phyloP scores from a whole-genome alignment of 2,329 filamentous ascomycete genomes.

The Sporothrix dimorphospora region DNA sequence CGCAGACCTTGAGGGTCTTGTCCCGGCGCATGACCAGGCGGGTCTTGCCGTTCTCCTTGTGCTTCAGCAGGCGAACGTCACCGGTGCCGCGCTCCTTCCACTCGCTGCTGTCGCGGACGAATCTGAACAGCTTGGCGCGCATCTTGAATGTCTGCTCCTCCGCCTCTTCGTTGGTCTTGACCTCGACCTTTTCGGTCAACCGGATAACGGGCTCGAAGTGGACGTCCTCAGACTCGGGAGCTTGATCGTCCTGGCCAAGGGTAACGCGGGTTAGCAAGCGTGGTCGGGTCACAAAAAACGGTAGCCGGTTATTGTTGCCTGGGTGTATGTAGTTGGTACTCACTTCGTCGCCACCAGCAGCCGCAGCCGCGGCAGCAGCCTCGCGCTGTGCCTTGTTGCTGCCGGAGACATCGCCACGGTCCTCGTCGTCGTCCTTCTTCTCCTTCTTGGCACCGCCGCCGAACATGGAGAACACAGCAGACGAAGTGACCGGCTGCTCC shows the following conservation, averaged over 20 bases:
- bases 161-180: constrained; percentile 96
- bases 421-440: constrained; percentile 83
- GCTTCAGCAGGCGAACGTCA: constrained; percentile 94
- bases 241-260: constrained; percentile 67
- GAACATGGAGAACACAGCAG: constrained; percentile 95
- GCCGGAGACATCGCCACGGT: constrained; percentile 83
- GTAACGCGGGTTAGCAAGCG: background rate
- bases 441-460: constrained; percentile 96
- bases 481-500: constrained; percentile 55
- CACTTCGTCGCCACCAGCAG: constrained; percentile 60
- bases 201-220: constrained; percentile 97
- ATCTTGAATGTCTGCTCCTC: constrained; percentile 99
- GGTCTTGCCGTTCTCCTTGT: constrained; percentile 98
- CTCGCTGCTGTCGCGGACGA: constrained; percentile 86
- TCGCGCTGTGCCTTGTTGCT: constrained; percentile 79
- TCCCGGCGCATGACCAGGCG: constrained; percentile 97
- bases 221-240: constrained; percentile 86
- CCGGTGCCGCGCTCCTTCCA: constrained; percentile 99
- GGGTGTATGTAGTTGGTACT: constrained; percentile 30
- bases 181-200: constrained; percentile 95
- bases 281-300: background rate
- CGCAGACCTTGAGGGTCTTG: constrained; percentile 99
- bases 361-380: constrained; percentile 60
- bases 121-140: constrained; percentile 99
- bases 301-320: background rate